These are phyloP conservation scores for Penicillium brevicompactum DNA, from an alignment of 2,329 filamentous ascomycete species.

Conservation along the genomic window DNA sequence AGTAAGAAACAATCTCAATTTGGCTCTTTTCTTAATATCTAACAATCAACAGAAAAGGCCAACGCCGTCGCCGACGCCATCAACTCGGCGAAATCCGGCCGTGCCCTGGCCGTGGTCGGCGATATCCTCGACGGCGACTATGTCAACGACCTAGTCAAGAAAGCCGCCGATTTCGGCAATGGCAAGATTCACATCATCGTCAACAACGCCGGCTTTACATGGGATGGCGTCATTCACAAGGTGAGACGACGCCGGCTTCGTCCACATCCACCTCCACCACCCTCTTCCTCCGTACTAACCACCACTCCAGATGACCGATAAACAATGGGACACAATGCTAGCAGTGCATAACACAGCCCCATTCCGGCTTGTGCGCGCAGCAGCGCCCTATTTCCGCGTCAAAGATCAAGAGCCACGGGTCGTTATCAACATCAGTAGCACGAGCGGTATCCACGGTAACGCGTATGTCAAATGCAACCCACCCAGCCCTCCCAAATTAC, in stretches of 20 bases:
- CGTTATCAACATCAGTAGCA: slow-evolving; percentile 83
- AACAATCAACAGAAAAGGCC: slow-evolving; percentile 62
- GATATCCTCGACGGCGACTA: slow-evolving; percentile 75
- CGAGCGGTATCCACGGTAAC: slow-evolving; percentile 81
- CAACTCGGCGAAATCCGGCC: slow-evolving; percentile 62
- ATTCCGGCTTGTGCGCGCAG: slow-evolving; percentile 78
- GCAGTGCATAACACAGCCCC: slow-evolving; percentile 81
- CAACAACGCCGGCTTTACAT: slow-evolving; percentile 90
- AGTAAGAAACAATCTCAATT: slow-evolving; percentile 47
- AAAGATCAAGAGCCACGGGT: slow-evolving; percentile 76
- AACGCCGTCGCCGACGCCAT: slow-evolving; percentile 69
- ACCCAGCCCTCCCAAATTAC: not conserved
- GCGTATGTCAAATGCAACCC: slow-evolving; percentile 46
- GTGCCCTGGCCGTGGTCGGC: slow-evolving; percentile 72
- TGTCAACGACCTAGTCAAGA: slow-evolving; percentile 70
- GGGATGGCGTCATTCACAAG: slow-evolving; percentile 91
- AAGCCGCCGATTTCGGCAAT: slow-evolving; percentile 75
- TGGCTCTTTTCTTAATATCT: not conserved
- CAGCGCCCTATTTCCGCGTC: slow-evolving; percentile 84
- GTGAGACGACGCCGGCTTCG: slow-evolving; percentile 32
- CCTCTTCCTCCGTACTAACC: not conserved
- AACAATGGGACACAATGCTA: slow-evolving; percentile 88
- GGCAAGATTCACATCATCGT: slow-evolving; percentile 91
- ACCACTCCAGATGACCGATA: slow-evolving; percentile 68
- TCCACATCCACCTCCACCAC: not conserved